Percentiles rank a stretch among this genome's conserved stretches.
phyloP scores from a whole-genome alignment of 2,329 filamentous ascomycete genomes.

The Trichoderma harzianum region DNA sequence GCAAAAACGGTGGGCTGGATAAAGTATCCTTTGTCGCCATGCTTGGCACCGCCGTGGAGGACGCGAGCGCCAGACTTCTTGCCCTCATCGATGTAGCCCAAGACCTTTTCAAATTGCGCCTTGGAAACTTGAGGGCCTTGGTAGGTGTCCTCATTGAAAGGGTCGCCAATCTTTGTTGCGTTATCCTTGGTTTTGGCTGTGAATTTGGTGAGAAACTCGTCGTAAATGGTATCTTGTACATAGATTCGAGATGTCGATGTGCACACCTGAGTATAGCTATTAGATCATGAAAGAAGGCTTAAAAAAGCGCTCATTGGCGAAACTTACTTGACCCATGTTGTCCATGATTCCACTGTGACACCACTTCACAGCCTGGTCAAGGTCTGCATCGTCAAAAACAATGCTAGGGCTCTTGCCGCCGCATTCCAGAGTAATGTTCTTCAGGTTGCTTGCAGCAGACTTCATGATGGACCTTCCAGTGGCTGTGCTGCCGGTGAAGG shows the following conservation, averaged over 20 bases:
- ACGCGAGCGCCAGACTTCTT: constrained; percentile 71
- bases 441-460: constrained; percentile 70
- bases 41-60: constrained; percentile 57
- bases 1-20: constrained; percentile 68
- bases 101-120: constrained; percentile 48
- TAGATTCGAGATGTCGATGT: constrained; percentile 32
- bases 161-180: constrained; percentile 23
- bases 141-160: constrained; percentile 21
- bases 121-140: constrained; percentile 56
- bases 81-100: constrained; percentile 51
- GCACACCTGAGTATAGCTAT: background rate
- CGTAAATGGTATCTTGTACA: constrained; percentile 35
- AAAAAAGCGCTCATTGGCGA: background rate
- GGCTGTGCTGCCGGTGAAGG: constrained; percentile 11
- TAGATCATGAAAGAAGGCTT: background rate
- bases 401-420: constrained; percentile 53
- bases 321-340: constrained; percentile 59
- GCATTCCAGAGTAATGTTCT: constrained; percentile 73
- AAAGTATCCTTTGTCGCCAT: constrained; percentile 57
- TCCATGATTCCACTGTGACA: constrained; percentile 41
- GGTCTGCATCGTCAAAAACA: constrained; percentile 13
- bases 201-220: constrained; percentile 26
- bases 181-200: constrained; percentile 45
- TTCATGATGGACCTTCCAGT: constrained; percentile 57
- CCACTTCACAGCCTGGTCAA: constrained; percentile 13